These are phyloP conservation scores for Scedosporium aurantiacum DNA, from an alignment of 2,329 filamentous ascomycete genomes.

Conservation along the genomic window DNA sequence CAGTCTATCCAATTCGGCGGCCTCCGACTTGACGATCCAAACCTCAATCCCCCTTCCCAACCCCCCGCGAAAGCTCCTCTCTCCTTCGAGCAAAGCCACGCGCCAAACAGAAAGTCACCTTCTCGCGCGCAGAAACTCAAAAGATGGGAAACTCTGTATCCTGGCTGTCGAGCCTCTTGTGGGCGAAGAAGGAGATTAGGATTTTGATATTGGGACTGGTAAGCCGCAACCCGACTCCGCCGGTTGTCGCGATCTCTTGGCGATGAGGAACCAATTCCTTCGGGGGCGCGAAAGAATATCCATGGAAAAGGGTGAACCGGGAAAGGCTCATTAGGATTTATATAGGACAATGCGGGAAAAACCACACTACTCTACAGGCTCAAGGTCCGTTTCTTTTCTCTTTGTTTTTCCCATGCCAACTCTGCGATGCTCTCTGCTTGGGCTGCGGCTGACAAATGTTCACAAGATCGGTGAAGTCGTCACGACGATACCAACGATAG, in stretches of 20 bases:
- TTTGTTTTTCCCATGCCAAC: neutral
- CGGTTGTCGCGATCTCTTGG: neutral
- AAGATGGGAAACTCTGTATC: conserved; percentile 54
- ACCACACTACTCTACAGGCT: conserved; percentile 93
- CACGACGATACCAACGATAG: conserved; percentile 97
- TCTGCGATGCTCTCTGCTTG: neutral
- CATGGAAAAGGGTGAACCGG: neutral
- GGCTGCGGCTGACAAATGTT: neutral
- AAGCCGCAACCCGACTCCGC: conserved; percentile 24
- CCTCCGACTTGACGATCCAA: neutral
- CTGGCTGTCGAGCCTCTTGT: conserved; percentile 64
- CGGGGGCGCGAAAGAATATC: neutral
- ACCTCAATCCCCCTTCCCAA: neutral
- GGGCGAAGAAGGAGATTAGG: conserved; percentile 93
- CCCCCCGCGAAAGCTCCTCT: no score
- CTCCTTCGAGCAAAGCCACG: no score
- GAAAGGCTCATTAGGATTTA: neutral
- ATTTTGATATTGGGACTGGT: conserved; percentile 92
- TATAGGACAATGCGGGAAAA: conserved; percentile 93
- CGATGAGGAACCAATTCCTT: neutral
- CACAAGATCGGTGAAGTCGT: conserved; percentile 91
- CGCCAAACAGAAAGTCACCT: no score
- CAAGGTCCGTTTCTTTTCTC: conserved; percentile 48
- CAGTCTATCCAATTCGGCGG: neutral
- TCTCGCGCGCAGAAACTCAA: neutral